A percentile compares a stretch with the other conserved stretches of the same genome.
Evolutionary conservation across 805 yeast genomes (phyloP).

Genomic region (Cyberlindnera euphorbiiphila): DNA sequence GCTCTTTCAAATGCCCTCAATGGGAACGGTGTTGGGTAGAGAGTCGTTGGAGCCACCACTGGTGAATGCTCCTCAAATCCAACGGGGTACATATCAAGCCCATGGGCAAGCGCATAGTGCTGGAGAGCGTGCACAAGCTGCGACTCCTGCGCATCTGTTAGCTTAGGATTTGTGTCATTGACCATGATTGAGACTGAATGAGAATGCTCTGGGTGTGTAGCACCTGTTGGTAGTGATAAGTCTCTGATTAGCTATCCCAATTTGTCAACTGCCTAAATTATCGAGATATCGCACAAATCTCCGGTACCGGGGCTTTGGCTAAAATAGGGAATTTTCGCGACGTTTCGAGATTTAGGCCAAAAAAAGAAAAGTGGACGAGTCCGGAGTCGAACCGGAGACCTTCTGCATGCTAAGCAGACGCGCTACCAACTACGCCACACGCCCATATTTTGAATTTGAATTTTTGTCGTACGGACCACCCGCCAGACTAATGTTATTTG

Average conservation of each 20-base stretch:
- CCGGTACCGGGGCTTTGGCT: conserved; percentile 3
- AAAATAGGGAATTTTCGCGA: conserved; percentile 8
- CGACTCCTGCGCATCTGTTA: conserved; percentile 21
- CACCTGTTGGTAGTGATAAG: no score
- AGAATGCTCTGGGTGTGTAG: no score
- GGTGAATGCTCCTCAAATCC: conserved; percentile 42
- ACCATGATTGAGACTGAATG: not conserved
- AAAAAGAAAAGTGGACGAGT: conserved; percentile 51
- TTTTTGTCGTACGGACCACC: no score
- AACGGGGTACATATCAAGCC: conserved; percentile 78
- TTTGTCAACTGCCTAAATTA: not conserved
- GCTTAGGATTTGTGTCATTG: conserved; percentile 25
- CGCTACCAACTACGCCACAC: conserved; percentile 84
- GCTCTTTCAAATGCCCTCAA: conserved; percentile 62
- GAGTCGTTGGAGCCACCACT: conserved; percentile 77
- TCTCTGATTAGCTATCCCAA: no score
- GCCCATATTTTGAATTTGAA: conserved; percentile 38
- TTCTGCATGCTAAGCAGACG: conserved; percentile 77
- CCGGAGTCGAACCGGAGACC: conserved; percentile 78
- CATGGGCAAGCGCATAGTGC: conserved; percentile 79
- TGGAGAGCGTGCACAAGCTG: conserved; percentile 43
- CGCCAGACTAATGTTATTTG: no score
- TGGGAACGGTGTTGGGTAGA: conserved; percentile 90
- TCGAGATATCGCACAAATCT: no score
- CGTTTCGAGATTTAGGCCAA: not conserved